Base-by-base conservation (phyloP, 257 asterid genomes). In the Cruciata laevipes region DNA sequence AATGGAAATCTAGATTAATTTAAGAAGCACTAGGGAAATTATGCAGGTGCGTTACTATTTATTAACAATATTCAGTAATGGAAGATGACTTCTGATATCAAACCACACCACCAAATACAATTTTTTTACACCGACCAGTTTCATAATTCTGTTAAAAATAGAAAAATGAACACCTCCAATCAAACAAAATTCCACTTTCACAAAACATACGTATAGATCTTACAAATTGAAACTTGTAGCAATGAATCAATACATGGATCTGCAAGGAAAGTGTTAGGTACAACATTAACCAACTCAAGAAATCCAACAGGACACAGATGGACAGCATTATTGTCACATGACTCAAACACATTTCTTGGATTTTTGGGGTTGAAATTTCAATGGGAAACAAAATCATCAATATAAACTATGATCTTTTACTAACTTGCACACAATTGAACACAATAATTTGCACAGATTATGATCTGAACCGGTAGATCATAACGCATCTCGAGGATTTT, bases 261-360 rank as follows among this genome's bases (percentile, higher is more conserved):
- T 30, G 47, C 44, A 66, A 51, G 70, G 30, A 66, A 66, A 51
- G 47, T 24, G 24, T 66, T 51, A 27, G 44, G 61, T 66, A 1
- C 61, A 27, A 27, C 70, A 17, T 30, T 47, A 14, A n/a, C 31
- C 20, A 16, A 47, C 27, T 66, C 24, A 66, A 49, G 61, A 30
- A 49, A 65, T 42, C 69, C 18, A 65, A 25, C 11, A 7, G 13
- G 47, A 40, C 14, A 49, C 35, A 6, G 6, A 42, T 42, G 16
- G 47, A 40, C 2, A 40, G 17, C 6, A 5, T 49, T 49, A 44
- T 49, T 13, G n/a, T 16, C 21, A 49, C 17, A 14, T 18, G 21
- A 18, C 5, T 30, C 13, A 30, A 18, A 57, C 4, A 21, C 8
- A 59, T 67, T 30, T 52, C 51, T 33, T 31, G 20, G 18, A 7